Base-by-base conservation (phyloP, 2,329 filamentous ascomycete species). In the Fusarium irregulare region DNA sequence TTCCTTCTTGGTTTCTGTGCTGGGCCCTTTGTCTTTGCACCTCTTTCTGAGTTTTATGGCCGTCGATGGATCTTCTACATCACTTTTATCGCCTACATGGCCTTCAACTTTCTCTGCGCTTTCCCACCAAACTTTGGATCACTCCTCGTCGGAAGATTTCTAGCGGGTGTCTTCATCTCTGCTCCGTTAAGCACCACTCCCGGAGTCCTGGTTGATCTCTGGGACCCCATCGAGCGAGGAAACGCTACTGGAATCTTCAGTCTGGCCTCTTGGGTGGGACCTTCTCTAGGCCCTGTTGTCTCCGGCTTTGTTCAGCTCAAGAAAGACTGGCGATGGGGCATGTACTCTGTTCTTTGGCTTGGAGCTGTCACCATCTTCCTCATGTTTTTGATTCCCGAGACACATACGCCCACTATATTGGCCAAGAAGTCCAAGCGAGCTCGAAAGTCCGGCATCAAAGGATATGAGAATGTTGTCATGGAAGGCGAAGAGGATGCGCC, bases 351-450 rank as follows among this genome's bases (percentile, higher is more conserved):
- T 18, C 74, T 86, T 9, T 83, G 81, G 79, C 69, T 86, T 1
- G 83, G 79, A 6, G 82, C 72, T 2, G 68, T 73, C 8, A 80
- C 82, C 0, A 75, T 75, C 6, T 3, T 83, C 9, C 58, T 87
- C 6, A 85, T 89, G 83, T 80, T 89, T 55, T 86, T 86, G 1
- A 85, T 90, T 10, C 88, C 88, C 2, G 88, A 90, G 72, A 90
- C 88, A 0, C 83, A 84, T 37, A 81, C 81, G 0, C 83, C 81
- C 0, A 83, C 79, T 6, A 80, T 90, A 7, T 78, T 91, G 25
- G 75, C 81, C 3, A 81, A 84, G 65, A 88, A 88, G 69, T 88
- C 88, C 1, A 77, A 77, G 47, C 81, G 87, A 7, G 83, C 90
- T 32, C 79, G 85, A 7, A 75, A 77, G 12, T 76, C 83, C 13